Evolutionary conservation across 345 rosid genomes (phyloP).

Genomic region (Raphanus raphanistrum): DNA sequence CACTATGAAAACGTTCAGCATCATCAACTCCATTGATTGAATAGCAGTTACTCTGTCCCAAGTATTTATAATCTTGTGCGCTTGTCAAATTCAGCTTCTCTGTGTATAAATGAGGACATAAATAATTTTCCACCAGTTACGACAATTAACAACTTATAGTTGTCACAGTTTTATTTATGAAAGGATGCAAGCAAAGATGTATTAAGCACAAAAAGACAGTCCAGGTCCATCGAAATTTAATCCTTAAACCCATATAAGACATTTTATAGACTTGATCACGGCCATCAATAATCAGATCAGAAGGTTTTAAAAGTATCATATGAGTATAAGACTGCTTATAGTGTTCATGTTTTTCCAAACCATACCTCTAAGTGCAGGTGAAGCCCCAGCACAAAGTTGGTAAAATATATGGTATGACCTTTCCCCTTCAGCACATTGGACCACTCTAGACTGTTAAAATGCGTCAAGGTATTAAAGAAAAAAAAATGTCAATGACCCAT

Average conservation of each 20-base stretch:
- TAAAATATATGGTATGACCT: constrained; percentile 98
- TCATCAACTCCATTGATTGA: constrained; percentile 80
- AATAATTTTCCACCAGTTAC: too few species aligned
- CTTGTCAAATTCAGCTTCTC: constrained; percentile 81
- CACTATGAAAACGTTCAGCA: constrained; percentile 65
- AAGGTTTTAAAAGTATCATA: neutral
- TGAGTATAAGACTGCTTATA: constrained; percentile 4
- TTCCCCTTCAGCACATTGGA: constrained; percentile 94
- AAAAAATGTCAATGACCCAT: constrained; percentile 14
- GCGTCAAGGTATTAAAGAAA: constrained; percentile 13
- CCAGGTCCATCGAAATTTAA: too few species aligned
- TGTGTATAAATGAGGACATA: constrained; percentile 36
- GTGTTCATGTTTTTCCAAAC: constrained; percentile 4
- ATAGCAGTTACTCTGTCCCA: constrained; percentile 88
- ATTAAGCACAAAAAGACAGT: too few species aligned
- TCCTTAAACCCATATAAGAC: too few species aligned
- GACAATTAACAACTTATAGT: neutral
- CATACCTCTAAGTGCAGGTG: constrained; percentile 70
- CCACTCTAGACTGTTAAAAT: constrained; percentile 92
- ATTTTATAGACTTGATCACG: too few species aligned
- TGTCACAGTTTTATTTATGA: constrained; percentile 8
- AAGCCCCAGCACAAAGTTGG: constrained; percentile 98
- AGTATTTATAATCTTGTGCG: constrained; percentile 74
- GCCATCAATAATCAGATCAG: neutral
- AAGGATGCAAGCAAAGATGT: constrained; percentile 7